Evolutionary conservation across 2,329 filamentous ascomycete genomes (phyloP), one percentile per base, ranked within the genome.

Genomic region (Lasiodiplodia sp.): DNA sequence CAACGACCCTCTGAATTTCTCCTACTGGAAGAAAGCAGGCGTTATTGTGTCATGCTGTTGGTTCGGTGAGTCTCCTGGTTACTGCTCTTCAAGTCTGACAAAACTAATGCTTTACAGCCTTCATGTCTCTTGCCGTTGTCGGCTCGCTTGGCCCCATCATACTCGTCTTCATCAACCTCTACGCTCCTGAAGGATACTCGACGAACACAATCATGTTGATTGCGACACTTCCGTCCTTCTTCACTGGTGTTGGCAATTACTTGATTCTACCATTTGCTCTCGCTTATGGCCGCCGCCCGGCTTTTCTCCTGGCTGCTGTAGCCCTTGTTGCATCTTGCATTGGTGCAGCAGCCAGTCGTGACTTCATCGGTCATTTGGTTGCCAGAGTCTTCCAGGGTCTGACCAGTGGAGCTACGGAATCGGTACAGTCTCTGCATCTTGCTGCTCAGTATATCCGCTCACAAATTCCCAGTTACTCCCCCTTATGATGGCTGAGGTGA

Each of bases 381-480:
- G 40, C 40, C 7, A 44, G 23, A 49, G 18, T 63, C 2, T 34
- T 63, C 10, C 40, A 51, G 2, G 28, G 58, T n/a, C 6, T 34
- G 11, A 37, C 58, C 25, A 18, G 23, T 31, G 23, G 38, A 18
- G 38, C 38, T 2, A 60, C 38, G 3, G 16, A 47, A 47, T 47
- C 38, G 2, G 14, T 60, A 47, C 6, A 4, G n/a, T n/a, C 1
- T 34, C 5, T 5, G 28, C 28, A 7, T 11, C 6, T n/a, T 10
- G 8, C 1, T 5, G 2, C 2, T 12, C 18, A 10, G 11, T 12
- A 2, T 1, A 16, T 18, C 5, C 7, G 11, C 58, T 51, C 23
- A 63, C 79, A 1, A 79, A 78, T 1, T 80, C 82, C 69, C 81
- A 76, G 6, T 76, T 82, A 2, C 76, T 82, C 10, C 80, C 80